Conservation (phyloP, 2,329 filamentous ascomycete genomes). For the Nothophoma quercina region DNA sequence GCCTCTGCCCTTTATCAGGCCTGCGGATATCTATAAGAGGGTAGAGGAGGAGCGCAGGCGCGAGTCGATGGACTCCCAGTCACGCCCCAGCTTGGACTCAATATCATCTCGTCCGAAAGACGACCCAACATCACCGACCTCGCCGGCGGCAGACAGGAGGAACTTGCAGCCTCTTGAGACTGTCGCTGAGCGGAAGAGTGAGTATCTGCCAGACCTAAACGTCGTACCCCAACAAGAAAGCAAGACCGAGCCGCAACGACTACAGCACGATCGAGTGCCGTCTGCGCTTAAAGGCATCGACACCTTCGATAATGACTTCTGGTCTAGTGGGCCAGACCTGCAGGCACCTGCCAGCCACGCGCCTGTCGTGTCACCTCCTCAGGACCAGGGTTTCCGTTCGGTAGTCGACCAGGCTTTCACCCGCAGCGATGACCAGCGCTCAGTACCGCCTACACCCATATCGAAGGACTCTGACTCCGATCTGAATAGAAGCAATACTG, state of each 20-base stretch:
- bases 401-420: slow-evolving; percentile 73
- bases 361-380: slow-evolving; percentile 25
- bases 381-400: slow-evolving; percentile 47
- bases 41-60: slow-evolving; percentile 70
- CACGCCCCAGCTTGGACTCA: slow-evolving; percentile 65
- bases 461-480: slow-evolving; percentile 54
- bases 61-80: slow-evolving; percentile 63
- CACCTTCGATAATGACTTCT: slow-evolving; percentile 41
- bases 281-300: slow-evolving; percentile 31
- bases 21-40: slow-evolving; percentile 79
- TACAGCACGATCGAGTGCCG: slow-evolving; percentile 14
- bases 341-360: slow-evolving; percentile 21
- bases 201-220: slow-evolving; percentile 60
- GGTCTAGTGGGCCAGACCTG: slow-evolving; percentile 25
- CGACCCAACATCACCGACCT: slow-evolving; percentile 27
- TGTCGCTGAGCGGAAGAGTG: slow-evolving; percentile 66
- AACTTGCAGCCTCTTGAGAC: slow-evolving; percentile 55
- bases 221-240: slow-evolving; percentile 16
- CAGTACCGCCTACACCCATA: slow-evolving; percentile 60
- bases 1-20: slow-evolving; percentile 70
- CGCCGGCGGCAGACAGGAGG: slow-evolving; percentile 29
- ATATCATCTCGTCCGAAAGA: slow-evolving; percentile 40
- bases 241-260: slow-evolving; percentile 14
- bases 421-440: slow-evolving; percentile 61
- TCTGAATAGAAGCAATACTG: slow-evolving; percentile 67